Evolutionary conservation across 1,284 basidiomycete genomes (phyloP).

Genomic region (Ustilago hordei): DNA sequence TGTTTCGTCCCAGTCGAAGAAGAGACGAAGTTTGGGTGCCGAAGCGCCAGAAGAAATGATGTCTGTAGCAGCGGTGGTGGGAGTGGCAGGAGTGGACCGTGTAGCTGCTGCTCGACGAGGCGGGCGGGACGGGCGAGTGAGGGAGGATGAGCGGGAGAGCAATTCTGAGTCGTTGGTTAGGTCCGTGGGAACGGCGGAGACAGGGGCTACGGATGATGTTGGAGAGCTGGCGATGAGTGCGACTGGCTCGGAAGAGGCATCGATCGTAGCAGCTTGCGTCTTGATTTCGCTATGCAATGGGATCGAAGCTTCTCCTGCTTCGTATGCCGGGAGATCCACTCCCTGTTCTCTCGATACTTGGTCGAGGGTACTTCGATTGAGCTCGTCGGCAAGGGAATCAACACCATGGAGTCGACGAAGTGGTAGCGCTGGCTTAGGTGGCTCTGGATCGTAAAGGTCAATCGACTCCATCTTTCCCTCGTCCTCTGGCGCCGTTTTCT

Average conservation of each 20-base stretch:
- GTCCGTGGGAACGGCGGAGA: constrained; percentile 7
- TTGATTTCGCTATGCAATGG: constrained; percentile 5
- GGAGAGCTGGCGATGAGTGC: background rate
- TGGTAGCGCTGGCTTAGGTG: constrained; percentile 20
- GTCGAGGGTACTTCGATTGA: constrained; percentile 10
- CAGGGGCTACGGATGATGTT: background rate
- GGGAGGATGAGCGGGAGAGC: constrained; percentile 21
- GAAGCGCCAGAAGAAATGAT: background rate
- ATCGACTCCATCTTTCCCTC: constrained; percentile 20
- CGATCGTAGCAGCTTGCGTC: background rate
- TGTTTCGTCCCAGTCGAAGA: constrained; percentile 68
- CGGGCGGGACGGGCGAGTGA: constrained; percentile 35
- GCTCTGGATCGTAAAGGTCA: constrained; percentile 17
- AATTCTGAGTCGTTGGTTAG: constrained; percentile 12
- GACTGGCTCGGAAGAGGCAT: constrained; percentile 5
- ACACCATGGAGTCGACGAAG: background rate
- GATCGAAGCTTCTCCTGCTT: constrained; percentile 9
- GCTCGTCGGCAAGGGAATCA: constrained; percentile 16
- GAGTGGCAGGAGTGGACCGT: background rate
- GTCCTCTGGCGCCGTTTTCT: background rate
- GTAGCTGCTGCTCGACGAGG: constrained; percentile 16
- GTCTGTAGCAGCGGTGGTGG: background rate
- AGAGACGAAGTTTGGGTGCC: constrained; percentile 32
- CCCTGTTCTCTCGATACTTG: background rate
- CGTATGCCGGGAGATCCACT: constrained; percentile 10